Conservation (phyloP, 176 grass and related monocot genomes). For the Carex pumila region DNA sequence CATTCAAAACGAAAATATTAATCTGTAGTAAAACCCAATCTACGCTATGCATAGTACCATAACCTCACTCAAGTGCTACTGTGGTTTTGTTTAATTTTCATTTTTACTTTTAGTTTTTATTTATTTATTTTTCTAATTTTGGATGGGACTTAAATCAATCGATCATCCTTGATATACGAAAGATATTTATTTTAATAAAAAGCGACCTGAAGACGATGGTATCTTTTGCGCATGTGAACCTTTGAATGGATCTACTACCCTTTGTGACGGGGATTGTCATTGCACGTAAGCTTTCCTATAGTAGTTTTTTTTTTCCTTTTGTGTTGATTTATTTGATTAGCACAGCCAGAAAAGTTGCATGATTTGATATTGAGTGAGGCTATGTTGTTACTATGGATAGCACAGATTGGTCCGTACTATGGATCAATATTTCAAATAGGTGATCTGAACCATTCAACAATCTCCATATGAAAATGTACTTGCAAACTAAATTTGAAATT, state of each 20-base stretch:
- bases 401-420: too few species aligned
- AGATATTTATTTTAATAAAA: constrained; percentile 79
- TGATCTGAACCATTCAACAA: too few species aligned
- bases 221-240: constrained; percentile 73
- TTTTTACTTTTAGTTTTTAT: not conserved
- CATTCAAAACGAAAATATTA: too few species aligned
- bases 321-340: constrained; percentile 28
- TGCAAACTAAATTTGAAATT: too few species aligned
- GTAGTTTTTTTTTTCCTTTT: not conserved
- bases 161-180: constrained; percentile 1
- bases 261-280: constrained; percentile 75
- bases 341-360: not conserved
- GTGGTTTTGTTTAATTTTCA: not conserved
- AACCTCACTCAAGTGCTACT: not conserved
- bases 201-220: constrained; percentile 74
- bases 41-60: too few species aligned
- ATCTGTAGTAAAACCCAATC: too few species aligned
- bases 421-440: too few species aligned
- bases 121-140: not conserved
- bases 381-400: too few species aligned
- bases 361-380: not conserved
- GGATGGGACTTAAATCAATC: not conserved
- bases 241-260: constrained; percentile 36
- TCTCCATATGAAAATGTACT: too few species aligned
- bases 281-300: constrained; percentile 49